Base-by-base conservation (phyloP, 805 yeast species). In the Spathaspora sp. region DNA sequence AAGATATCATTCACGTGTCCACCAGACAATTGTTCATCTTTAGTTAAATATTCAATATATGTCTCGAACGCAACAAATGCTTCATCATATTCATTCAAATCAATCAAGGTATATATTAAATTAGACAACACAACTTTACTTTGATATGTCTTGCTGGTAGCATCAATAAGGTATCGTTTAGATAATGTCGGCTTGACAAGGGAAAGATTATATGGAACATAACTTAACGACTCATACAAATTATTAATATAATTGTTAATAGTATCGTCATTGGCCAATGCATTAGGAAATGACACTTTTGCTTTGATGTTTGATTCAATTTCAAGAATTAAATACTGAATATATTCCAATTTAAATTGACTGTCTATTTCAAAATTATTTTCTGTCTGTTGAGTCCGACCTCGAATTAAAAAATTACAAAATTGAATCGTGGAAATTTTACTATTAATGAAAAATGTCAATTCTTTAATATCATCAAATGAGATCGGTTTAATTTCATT, bases 21-120 rank as follows among this genome's bases (percentile, higher is more conserved):
- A 6, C 26, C 72, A 9, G 61, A 61, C 39, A 68, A 73, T 32
- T 64, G 62, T 54, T 64, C 62, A 14, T 70, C 74, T 42, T 65
- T 68, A 16, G 66, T 64, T 9, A 68, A 52, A 55, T 75, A 75
- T 18, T 59, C 54, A 7, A 62, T 56, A 52, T 65, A 74, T 0
- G 78, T 72, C 32, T 66, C 67, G 51, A 73, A 67, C 0, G 77
- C 77, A 8, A 75, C 75, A 48, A 69, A 60, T 0, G 78, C 79
- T 54, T 75, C 78, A 51, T 75, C 79, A 52, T 63, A 69, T 52
- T 74, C 77, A 8, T 62, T 57, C 47, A 65, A 55, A 16, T 69
- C 70, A 17, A 73, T 55, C 44, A 73, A 61, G 1, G 67, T 58
- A 44, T 64, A 59, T 26, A 74, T 66, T 43, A 67, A 62, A 49